Evolutionary conservation across 768 basidiomycete species (phyloP).

Genomic region (Suillus occidentalis): DNA sequence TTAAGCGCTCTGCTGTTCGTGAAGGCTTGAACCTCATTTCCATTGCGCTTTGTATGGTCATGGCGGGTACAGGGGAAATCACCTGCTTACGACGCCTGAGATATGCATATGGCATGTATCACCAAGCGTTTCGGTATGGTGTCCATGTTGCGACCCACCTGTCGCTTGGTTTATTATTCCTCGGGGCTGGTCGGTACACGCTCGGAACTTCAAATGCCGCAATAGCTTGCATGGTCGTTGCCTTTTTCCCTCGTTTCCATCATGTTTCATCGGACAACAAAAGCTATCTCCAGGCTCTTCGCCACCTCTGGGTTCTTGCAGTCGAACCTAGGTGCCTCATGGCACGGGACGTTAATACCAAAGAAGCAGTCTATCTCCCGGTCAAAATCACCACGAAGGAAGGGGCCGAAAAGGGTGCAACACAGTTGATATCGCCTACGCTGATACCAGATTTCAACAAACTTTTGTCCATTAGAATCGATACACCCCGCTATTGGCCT

Average conservation of each 20-base stretch:
- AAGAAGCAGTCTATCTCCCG: conserved; percentile 89
- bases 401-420: conserved; percentile 57
- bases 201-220: conserved; percentile 90
- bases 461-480: conserved; percentile 79
- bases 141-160: conserved; percentile 89
- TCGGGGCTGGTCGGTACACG: conserved; percentile 90
- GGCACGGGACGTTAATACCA: conserved; percentile 89
- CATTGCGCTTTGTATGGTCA: conserved; percentile 85
- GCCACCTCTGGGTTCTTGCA: conserved; percentile 95
- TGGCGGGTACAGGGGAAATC: conserved; percentile 97
- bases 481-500: conserved; percentile 96
- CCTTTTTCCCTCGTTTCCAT: conserved; percentile 91
- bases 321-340: conserved; percentile 92
- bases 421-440: conserved; percentile 88
- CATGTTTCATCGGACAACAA: conserved; percentile 82
- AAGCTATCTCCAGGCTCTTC: conserved; percentile 86
- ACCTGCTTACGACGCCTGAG: conserved; percentile 84
- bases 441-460: conserved; percentile 87
- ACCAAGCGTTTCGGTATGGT: conserved; percentile 77
- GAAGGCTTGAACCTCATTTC: conserved; percentile 89
- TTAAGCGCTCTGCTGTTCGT: conserved; percentile 83
- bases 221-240: conserved; percentile 83
- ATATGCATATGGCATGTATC: conserved; percentile 86
- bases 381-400: conserved; percentile 84
- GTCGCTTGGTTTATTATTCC: conserved; percentile 87